Conservation (phyloP, 2,329 filamentous ascomycete genomes). For the Verticillium dahliae region DNA sequence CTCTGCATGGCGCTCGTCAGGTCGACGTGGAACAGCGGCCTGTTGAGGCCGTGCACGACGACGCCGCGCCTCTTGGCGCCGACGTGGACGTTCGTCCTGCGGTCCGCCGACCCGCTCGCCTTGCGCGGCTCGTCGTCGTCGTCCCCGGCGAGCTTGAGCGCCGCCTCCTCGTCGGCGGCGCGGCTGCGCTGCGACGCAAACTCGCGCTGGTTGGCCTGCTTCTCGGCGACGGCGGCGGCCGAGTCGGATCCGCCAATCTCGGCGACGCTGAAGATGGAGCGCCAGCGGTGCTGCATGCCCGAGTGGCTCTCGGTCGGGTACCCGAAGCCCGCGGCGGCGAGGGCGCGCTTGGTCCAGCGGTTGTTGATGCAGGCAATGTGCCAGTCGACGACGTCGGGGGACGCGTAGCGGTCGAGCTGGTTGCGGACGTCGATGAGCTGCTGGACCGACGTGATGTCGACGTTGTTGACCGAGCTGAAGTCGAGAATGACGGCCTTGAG, state of each 20-base stretch:
- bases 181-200: conserved; percentile 3
- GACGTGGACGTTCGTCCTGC: conserved; percentile 20
- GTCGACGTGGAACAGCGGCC: conserved; percentile 91
- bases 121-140: conserved; percentile 13
- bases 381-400: conserved; percentile 83
- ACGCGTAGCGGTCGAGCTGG: conserved; percentile 79
- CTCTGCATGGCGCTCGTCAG: conserved; percentile 83
- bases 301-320: conserved; percentile 53
- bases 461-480: conserved; percentile 88
- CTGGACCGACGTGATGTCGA: conserved; percentile 89
- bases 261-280: conserved; percentile 90
- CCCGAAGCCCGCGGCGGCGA: conserved; percentile 83
- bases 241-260: conserved; percentile 70
- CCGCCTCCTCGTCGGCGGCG: conserved; percentile 23
- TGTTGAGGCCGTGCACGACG: conserved; percentile 77
- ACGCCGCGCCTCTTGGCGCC: conserved; percentile 45
- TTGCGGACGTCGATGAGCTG: conserved; percentile 91
- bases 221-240: conserved; percentile 63
- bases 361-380: conserved; percentile 93
- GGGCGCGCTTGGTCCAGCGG: conserved; percentile 87
- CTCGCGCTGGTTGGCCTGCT: conserved; percentile 45
- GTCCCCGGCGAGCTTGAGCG: conserved; percentile 25
- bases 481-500: conserved; percentile 90
- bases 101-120: conserved; percentile 11
- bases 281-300: conserved; percentile 58